Conservation (phyloP, 176 grass and related monocot genomes). For the Oropetium thomaeum region DNA sequence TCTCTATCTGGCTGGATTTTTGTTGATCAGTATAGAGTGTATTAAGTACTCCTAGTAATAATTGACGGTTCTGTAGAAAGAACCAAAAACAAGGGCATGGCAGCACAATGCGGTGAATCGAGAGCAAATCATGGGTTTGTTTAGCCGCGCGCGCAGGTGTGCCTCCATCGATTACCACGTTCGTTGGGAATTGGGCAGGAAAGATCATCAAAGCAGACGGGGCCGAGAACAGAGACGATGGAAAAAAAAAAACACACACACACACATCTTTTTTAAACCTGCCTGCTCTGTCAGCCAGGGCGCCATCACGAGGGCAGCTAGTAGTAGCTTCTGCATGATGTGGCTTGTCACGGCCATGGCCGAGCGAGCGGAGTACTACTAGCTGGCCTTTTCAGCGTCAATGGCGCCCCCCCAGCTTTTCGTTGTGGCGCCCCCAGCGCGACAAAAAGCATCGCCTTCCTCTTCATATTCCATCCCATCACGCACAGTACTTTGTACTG, state of each 20-base stretch:
- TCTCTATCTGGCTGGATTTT: neutral
- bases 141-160: conserved; percentile 21
- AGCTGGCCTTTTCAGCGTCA: conserved; percentile 47
- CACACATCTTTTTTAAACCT: conserved; percentile 3
- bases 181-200: conserved; percentile 46
- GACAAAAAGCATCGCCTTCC: conserved; percentile 42
- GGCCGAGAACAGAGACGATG: neutral
- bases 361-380: too few relatives aligned
- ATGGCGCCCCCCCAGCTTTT: conserved; percentile 47
- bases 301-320: conserved; percentile 50
- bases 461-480: conserved; percentile 45
- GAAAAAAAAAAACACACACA: neutral
- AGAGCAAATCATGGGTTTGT: conserved; percentile 45
- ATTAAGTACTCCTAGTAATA: neutral
- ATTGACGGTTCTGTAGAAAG: conserved; percentile 32
- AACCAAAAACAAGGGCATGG: conserved; percentile 49
- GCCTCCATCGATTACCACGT: conserved; percentile 41
- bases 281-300: conserved; percentile 32
- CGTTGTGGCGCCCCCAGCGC: conserved; percentile 16
- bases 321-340: conserved; percentile 29
- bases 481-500: conserved; percentile 10
- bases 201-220: neutral
- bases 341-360: conserved; percentile 49
- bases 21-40: too few relatives aligned
- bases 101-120: conserved; percentile 8